These are phyloP conservation scores for Iberis amara DNA, from an alignment of 441 rosid genomes.

Conservation along the genomic window DNA sequence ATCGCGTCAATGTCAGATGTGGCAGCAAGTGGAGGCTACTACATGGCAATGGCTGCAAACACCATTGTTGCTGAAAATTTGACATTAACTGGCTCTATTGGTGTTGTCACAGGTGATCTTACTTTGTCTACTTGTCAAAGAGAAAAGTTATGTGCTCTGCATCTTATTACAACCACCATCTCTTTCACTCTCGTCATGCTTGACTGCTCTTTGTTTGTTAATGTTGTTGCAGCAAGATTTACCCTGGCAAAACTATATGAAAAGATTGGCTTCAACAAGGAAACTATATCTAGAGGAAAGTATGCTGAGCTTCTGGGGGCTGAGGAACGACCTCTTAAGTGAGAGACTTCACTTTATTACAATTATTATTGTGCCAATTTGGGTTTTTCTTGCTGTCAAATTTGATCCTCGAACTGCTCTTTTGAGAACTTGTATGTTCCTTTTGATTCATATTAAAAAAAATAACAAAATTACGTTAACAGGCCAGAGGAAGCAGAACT, in stretches of 20 bases:
- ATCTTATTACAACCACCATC: constrained; percentile 6
- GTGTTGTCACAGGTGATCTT: constrained; percentile 81
- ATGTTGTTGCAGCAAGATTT: constrained; percentile 56
- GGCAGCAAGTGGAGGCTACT: constrained; percentile 97
- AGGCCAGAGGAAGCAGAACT: constrained; percentile 92
- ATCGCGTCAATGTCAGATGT: constrained; percentile 94
- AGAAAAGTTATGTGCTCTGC: constrained; percentile 9
- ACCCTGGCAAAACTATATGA: constrained; percentile 80
- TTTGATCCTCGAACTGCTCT: neutral
- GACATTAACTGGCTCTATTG: constrained; percentile 88
- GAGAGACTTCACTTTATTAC: constrained; percentile 23
- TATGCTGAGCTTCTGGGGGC: constrained; percentile 91
- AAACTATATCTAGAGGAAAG: constrained; percentile 87
- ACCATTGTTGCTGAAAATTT: constrained; percentile 75
- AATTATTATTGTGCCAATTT: neutral
- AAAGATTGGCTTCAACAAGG: constrained; percentile 86
- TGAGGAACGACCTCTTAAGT: constrained; percentile 84
- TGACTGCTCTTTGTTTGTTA: constrained; percentile 14
- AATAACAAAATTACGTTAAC: constrained; percentile 21
- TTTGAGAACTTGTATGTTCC: constrained; percentile 1
- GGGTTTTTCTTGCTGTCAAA: neutral
- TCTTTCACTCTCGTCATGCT: constrained; percentile 5
- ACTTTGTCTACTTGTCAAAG: constrained; percentile 10
- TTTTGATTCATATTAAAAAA: neutral
- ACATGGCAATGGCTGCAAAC: constrained; percentile 94